phyloP scores from a whole-genome alignment of 1,284 basidiomycete species.

The Phaffia rhodozyma region DNA sequence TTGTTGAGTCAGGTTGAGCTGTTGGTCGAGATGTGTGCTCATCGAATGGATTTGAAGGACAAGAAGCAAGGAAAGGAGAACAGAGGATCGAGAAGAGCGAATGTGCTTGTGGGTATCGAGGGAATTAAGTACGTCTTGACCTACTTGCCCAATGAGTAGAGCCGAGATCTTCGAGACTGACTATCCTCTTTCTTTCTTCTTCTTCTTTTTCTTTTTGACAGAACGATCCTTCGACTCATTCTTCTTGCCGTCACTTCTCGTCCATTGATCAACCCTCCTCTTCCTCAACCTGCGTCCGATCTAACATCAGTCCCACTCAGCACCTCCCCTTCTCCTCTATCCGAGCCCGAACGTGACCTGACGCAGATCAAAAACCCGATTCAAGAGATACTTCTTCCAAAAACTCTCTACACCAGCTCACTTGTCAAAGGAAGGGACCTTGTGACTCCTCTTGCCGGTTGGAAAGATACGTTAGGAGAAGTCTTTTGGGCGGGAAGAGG shows the following conservation, averaged over 20 bases:
- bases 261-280: constrained; percentile 58
- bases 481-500: constrained; percentile 26
- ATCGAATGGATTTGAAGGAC: neutral
- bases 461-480: constrained; percentile 27
- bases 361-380: constrained; percentile 62
- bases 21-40: constrained; percentile 70
- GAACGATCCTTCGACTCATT: constrained; percentile 56
- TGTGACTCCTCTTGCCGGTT: constrained; percentile 24
- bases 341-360: constrained; percentile 53
- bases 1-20: constrained; percentile 66
- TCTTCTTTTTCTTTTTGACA: constrained; percentile 29
- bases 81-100: constrained; percentile 44
- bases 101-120: constrained; percentile 70
- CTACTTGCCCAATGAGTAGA: neutral
- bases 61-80: constrained; percentile 40
- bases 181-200: constrained; percentile 8
- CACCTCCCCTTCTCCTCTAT: constrained; percentile 22
- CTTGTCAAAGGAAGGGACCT: constrained; percentile 21
- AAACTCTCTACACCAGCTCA: constrained; percentile 27
- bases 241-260: constrained; percentile 59
- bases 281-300: constrained; percentile 76
- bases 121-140: constrained; percentile 54
- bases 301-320: neutral
- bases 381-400: constrained; percentile 33
- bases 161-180: neutral